Base-by-base conservation (phyloP, 2,329 filamentous ascomycete genomes). In the Ilyonectria sp. region DNA sequence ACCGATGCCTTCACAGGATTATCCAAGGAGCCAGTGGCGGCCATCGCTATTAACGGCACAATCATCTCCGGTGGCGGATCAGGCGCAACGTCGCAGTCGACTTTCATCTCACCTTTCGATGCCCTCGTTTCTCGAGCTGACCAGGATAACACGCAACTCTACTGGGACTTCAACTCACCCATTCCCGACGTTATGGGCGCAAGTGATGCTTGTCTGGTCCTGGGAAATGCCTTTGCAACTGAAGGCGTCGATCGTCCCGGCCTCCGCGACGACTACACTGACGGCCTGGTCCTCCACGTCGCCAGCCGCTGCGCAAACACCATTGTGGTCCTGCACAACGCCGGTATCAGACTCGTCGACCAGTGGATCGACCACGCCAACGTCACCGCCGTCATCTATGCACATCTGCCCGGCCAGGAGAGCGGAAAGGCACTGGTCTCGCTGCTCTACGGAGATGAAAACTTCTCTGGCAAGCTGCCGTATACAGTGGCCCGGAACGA, bases 301-400 rank as follows among this genome's bases (percentile, higher is more conserved):
- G 37, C 37, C 4, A 40, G 37, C 37, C 37, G 13, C 37, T 40
- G 37, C 11, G 37, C 37, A 40, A 40, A 40, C 11, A 40, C 37
- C 4, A 40, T 40, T 15, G 37, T 40, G 11, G 17, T 40, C 37
- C 37, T 40, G 37, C 37, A 40, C 37, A 40, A 40, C 4, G 37
- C 37, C 4, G 37, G 37, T 15, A 40, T 40, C 37, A 40, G 37
- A 17, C 37, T 40, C 4, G 37, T 40, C 37, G 37, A 40, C 37
- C 37, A 40, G 11, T 40, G 37, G 37, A 15, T 40, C 37, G 37
- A 40, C 13, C 2, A 40, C 11, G 79, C 83, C 59, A 91, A 89
- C 72, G 92, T 90, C 3, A 84, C 92, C 13, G 91, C 92, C 1
- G 80, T 91, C 7, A 81, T 92, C 13, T 90, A 92, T 75, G 87